Base-by-base conservation (phyloP, 1,284 basidiomycete genomes). In the Pseudozyma flocculosa region DNA sequence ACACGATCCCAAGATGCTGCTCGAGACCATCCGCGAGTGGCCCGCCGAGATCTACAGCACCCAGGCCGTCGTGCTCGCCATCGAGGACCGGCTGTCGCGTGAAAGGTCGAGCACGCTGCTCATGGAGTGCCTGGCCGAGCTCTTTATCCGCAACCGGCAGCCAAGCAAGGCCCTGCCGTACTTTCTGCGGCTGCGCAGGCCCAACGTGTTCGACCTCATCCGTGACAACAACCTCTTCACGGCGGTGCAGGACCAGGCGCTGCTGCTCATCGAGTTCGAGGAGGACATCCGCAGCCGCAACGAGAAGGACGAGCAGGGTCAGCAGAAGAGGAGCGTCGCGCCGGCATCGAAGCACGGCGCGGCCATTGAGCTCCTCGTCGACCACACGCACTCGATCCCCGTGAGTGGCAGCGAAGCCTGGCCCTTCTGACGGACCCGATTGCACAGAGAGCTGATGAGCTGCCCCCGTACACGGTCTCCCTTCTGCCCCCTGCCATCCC, bases 301-400 rank as follows among this genome's bases (percentile, higher is more conserved):
- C 40, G 23, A 48, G 26, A 26, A 32, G 23, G 47, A 29, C 19
- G 47, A 23, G 5, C 24, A 45, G 19, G 18, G 40, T 17, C 47
- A 41, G 36, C 39, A 17, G 45, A 23, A 29, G 17, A 11, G 11
- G 34, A 19, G 24, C 24, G 48, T 17, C 46, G 24, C 41, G 10
- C 24, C 45, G 14, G 43, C 46, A 24, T 68, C 72, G 13, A 58
- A 78, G 45, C 80, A 83, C 51, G 82, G 82, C 0, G 79, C 87
- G 21, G 91, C 92, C 0, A 92, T 98, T 55, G 83, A 84, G 43
- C 78, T 99, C 41, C 83, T 99, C 17, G 93, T 98, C 9, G 88
- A 97, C 67, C 92, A 98, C 76, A 90, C 89, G 0, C 89, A 95
- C 74, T 93, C 94, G 14, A 96, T 99, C 75, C 92, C 92, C 4